Evolutionary conservation across 139 green algal species (phyloP), one percentile per base, ranked within the genome.

Genomic region (Picochlorum sp.): DNA sequence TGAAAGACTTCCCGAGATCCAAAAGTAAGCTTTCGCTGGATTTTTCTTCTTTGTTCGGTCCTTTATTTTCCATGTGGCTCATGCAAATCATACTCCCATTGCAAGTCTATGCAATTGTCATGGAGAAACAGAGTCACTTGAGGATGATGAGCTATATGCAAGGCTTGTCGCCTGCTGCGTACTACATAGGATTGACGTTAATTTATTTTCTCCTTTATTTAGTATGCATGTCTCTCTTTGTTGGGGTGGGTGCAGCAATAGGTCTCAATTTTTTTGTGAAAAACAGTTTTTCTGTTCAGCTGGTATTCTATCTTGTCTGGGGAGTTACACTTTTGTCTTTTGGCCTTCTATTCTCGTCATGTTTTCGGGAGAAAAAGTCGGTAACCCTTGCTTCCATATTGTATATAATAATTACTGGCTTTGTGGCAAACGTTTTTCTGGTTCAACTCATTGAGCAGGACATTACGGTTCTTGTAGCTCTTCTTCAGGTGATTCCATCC

Each of bases 81-180:
- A 28, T 66, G 33, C 57, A 73, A 47, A 8, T 68, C 28, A 59
- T 76, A 31, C 68, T 75, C 25, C 63, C 65, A 18, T 33, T 75
- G 7, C 44, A 64, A 32, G 67, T 83, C 16, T 45, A 84, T 51
- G 24, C 31, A 9, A 39, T 85, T 47, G 75, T 82, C 13, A 50
- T 64, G n/a, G 85, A 94, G 68, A 85, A 89, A 43, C 60, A 85
- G 62, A 43, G 70, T 28, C 61, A 80, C 24, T 67, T 90, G 43
- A 62, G 76, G 29, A 65, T 79, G n/a, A 91, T 95, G 63, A 87
- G 89, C 85, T 57, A 62, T 33, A 88, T 93, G 67, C 88, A 94
- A 51, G 67, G 65, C 32, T 44, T 74, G 40, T 33, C 51, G 5
- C 49, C 67, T 31, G 5, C 24, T 22, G 57, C 59, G 2, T 84